Conservation (phyloP, 2,329 filamentous ascomycete species). For the Aspergillus spinulosporus region DNA sequence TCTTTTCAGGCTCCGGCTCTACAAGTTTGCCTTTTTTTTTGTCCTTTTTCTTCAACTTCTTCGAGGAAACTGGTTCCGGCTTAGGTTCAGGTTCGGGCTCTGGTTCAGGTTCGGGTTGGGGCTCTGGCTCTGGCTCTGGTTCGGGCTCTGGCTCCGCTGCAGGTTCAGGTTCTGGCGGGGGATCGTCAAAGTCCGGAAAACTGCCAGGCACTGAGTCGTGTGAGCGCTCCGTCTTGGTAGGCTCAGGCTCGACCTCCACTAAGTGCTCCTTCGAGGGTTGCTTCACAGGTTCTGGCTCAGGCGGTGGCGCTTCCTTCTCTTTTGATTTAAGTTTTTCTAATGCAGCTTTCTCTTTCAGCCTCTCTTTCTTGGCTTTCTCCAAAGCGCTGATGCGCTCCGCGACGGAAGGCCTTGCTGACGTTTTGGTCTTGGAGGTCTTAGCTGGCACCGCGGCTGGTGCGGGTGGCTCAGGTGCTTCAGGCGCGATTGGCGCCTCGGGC, state of each 20-base stretch:
- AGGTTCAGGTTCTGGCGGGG: slow-evolving; percentile 18
- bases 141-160: slow-evolving; percentile 21
- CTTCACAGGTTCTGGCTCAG: slow-evolving; percentile 16
- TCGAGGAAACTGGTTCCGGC: slow-evolving; percentile 9
- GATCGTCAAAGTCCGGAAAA: slow-evolving; percentile 56
- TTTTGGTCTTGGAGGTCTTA: slow-evolving; percentile 44
- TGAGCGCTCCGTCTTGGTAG: slow-evolving; percentile 35
- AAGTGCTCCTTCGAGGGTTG: slow-evolving; percentile 21
- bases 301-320: slow-evolving; percentile 21
- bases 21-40: slow-evolving; percentile 1
- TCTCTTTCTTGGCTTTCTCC: slow-evolving; percentile 44
- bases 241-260: slow-evolving; percentile 22
- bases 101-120: slow-evolving; percentile 21
- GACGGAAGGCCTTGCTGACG: slow-evolving; percentile 47
- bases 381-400: slow-evolving; percentile 56
- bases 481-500: slow-evolving; percentile 33
- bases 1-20: slow-evolving; percentile 20
- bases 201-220: slow-evolving; percentile 56
- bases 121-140: slow-evolving; percentile 15
- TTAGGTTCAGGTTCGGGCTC: slow-evolving; percentile 21
- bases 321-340: slow-evolving; percentile 26
- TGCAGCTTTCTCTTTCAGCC: slow-evolving; percentile 36
- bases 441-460: slow-evolving; percentile 44
- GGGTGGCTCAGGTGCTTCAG: slow-evolving; percentile 39
- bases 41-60: background rate